Evolutionary conservation across 768 basidiomycete species (phyloP), one percentile per base, ranked within the genome.

Genomic region (Suillus placidus): DNA sequence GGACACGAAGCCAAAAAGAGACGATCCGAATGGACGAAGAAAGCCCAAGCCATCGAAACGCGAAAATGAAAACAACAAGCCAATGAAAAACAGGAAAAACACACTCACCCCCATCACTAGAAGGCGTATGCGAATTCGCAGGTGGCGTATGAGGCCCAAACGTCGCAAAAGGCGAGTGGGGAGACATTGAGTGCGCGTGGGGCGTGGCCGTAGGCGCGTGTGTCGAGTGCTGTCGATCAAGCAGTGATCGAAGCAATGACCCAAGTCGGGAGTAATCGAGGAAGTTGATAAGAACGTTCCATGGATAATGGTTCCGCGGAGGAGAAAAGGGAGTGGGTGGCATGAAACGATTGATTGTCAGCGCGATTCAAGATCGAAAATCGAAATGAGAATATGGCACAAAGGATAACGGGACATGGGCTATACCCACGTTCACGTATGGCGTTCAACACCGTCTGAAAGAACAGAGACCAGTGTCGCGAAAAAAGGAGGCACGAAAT

Each of bases 101-200:
- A 26, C 37, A 71, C 74, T 75, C 65, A 77, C 74, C 72, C 2
- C 57, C 30, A 43, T 75, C 74, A 18, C 76, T 76, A 34, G 64
- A 65, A 35, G 74, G 74, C 10, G 74, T 75, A 13, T 69, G 67
- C 8, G 72, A 63, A 23, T 77, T 71, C 3, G 70, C 64, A 35
- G 76, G 66, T 18, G 74, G 68, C 2, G 74, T 74, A 61, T 42
- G 40, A 12, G 58, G 18, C 18, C 38, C 40, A 30, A 70, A 64
- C 5, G 66, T 65, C 20, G 73, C 64, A 57, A 71, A 67, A 3
- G 69, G 69, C 12, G 74, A 67, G 38, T 74, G 69, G 6, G 60
- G 45, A 5, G 76, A 67, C 4, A 64, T 68, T 1, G 69, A 34
- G 9, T 54, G 68, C 30, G 65, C 20, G 16, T 69, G 69, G 6